Percentiles rank a stretch among this genome's conserved stretches.
phyloP scores from a whole-genome alignment of 169 alveolate genomes.

The Plasmodium gonderi region DNA sequence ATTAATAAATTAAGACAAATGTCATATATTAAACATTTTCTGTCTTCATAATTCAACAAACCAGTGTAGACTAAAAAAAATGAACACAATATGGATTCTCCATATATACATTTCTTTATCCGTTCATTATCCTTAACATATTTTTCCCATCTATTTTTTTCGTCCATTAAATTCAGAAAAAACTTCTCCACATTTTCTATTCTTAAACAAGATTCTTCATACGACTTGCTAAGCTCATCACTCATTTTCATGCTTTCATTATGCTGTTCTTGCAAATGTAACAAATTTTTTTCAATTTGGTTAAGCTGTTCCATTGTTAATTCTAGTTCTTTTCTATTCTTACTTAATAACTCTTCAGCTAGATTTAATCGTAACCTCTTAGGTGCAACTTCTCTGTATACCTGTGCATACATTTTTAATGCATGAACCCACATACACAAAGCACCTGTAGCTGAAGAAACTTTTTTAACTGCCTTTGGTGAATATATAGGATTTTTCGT shows the following conservation, averaged over 20 bases:
- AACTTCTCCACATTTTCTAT: constrained; percentile 74
- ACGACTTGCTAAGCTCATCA: constrained; percentile 82
- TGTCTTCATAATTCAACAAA: constrained; percentile 72
- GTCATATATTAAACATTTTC: constrained; percentile 57
- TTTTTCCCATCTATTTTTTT: constrained; percentile 75
- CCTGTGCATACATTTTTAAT: constrained; percentile 95
- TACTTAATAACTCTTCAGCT: constrained; percentile 92
- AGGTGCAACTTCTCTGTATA: constrained; percentile 97
- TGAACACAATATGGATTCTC: constrained; percentile 67
- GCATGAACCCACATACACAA: constrained; percentile 97
- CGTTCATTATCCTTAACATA: constrained; percentile 75
- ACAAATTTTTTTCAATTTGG: constrained; percentile 75
- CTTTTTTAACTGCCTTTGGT: constrained; percentile 90
- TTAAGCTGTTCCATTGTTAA: constrained; percentile 85
- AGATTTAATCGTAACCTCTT: constrained; percentile 90
- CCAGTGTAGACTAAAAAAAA: constrained; percentile 74
- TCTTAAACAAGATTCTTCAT: constrained; percentile 68
- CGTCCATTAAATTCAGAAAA: constrained; percentile 53
- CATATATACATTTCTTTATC: constrained; percentile 51
- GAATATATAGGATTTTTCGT: constrained; percentile 91
- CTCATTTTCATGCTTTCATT: constrained; percentile 79
- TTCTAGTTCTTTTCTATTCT: constrained; percentile 88
- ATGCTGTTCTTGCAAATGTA: constrained; percentile 72
- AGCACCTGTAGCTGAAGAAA: constrained; percentile 95
- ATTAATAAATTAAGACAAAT: constrained; percentile 28